phyloP scores from a whole-genome alignment of 257 asterid genomes.

The Anisodus acutangulus region DNA sequence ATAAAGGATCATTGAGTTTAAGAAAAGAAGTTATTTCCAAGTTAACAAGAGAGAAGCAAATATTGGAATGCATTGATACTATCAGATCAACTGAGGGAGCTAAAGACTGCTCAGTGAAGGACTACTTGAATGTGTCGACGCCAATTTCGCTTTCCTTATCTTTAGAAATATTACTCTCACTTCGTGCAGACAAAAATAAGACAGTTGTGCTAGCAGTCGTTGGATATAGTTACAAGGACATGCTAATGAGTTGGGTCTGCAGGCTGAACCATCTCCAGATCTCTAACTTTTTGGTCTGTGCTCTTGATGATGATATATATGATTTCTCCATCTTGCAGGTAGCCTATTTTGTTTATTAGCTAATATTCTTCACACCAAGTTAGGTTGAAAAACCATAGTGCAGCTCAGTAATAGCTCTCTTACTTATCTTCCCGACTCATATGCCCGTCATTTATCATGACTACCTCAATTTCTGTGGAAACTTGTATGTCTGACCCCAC shows the following conservation, averaged over 20 bases:
- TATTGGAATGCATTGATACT: slow-evolving; percentile 53
- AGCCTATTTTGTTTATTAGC: slow-evolving; percentile 31
- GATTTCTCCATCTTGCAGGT: slow-evolving; percentile 86
- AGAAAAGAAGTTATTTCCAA: slow-evolving; percentile 44
- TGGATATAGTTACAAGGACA: slow-evolving; percentile 86
- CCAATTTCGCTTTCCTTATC: slow-evolving; percentile 58
- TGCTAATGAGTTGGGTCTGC: slow-evolving; percentile 98
- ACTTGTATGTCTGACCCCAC: not conserved
- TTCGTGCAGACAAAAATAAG: slow-evolving; percentile 68
- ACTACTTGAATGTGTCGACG: slow-evolving; percentile 34
- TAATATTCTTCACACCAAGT: not conserved
- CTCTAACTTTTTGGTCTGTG: slow-evolving; percentile 71
- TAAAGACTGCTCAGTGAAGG: slow-evolving; percentile 45
- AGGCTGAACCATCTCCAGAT: slow-evolving; percentile 66
- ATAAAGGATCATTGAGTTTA: slow-evolving; percentile 43
- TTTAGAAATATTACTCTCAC: slow-evolving; percentile 58
- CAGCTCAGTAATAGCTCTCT: not conserved
- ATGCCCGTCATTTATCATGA: not conserved
- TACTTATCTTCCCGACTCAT: not conserved
- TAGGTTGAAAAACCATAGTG: not conserved
- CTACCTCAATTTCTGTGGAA: not conserved
- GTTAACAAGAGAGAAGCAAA: slow-evolving; percentile 39
- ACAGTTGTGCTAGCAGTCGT: slow-evolving; percentile 81
- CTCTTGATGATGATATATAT: slow-evolving; percentile 75
- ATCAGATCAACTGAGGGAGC: slow-evolving; percentile 46